Base-by-base conservation (phyloP, 2,329 filamentous ascomycete species). In the Colletotrichum sp. region DNA sequence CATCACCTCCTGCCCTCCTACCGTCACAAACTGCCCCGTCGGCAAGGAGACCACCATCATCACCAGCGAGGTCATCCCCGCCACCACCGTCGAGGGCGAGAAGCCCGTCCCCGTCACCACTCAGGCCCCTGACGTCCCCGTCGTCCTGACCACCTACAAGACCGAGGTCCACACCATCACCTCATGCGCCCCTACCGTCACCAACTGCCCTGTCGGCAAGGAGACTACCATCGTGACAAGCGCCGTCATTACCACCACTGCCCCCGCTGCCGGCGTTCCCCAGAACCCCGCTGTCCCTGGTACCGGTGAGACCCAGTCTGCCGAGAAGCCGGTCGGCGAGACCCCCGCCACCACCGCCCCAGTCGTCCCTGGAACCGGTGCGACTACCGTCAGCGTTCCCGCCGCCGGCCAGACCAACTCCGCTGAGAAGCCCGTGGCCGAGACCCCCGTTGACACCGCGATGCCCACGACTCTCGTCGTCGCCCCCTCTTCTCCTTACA, bases 1-100 rank as follows among this genome's bases (percentile, higher is more conserved):
- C 78, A 86, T 92, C 82, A 91, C 88, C 80, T 88, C 88, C 48
- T 92, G 90, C 82, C 87, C 86, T 64, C 84, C 89, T n/a, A 80
- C 80, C 9, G 82, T 76, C 15, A 71, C 72, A 48, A 78, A 67
- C 71, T 77, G 75, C 64, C 73, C 78, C 30, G 65, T 52, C 30
- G 57, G 57, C 13, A 32, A 69, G 36, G 60, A 65, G 30, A 61
- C 59, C 7, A 64, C 65, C 2, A 26, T 60, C 30, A 10, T 72
- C 59, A 64, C 83, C 30, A 60, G 43, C 59, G 66, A 77, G 67
- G 7, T 79, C 74, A 13, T 80, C 28, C 78, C 76, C 26, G 78
- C 77, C 24, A 76, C 76, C 52, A 76, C 57, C 34, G 74, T 57
- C 39, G 66, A 74, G 61, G 72, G 60, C 57, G 24, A 72, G 64